Evolutionary conservation across 768 basidiomycete genomes (phyloP).

Genomic region (Auricularia cornea): DNA sequence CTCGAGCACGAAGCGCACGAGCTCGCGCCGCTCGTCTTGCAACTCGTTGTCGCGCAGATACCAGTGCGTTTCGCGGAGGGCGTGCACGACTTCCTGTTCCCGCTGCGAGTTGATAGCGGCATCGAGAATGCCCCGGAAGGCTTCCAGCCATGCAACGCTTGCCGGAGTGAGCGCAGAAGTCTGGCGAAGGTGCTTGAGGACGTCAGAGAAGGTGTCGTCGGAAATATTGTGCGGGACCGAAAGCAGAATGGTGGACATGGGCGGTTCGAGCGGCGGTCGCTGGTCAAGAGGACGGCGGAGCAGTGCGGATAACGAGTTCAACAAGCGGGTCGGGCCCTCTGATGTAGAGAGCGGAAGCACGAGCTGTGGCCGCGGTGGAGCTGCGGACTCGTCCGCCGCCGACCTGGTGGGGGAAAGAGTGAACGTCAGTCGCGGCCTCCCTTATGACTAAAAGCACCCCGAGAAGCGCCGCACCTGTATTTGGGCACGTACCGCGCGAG

Average conservation of each 20-base stretch:
- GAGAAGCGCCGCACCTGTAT: neutral
- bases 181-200: neutral
- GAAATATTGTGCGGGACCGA: neutral
- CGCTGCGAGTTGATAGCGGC: neutral
- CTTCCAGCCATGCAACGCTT: neutral
- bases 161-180: neutral
- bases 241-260: neutral
- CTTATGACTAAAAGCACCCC: neutral
- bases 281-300: neutral
- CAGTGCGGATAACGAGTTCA: neutral
- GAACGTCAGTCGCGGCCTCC: neutral
- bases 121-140: neutral
- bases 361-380: neutral
- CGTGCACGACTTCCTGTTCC: neutral
- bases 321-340: neutral
- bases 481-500: neutral
- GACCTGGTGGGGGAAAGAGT: neutral
- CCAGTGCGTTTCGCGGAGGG: neutral
- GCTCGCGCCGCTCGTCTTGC: neutral
- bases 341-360: neutral
- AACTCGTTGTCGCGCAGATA: neutral
- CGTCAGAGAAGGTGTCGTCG: neutral
- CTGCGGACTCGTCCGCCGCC: neutral
- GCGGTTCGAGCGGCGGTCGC: neutral
- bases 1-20: neutral